These are phyloP conservation scores for Citrullus amarus DNA, from an alignment of 306 rosid genomes.

Conservation along the genomic window DNA sequence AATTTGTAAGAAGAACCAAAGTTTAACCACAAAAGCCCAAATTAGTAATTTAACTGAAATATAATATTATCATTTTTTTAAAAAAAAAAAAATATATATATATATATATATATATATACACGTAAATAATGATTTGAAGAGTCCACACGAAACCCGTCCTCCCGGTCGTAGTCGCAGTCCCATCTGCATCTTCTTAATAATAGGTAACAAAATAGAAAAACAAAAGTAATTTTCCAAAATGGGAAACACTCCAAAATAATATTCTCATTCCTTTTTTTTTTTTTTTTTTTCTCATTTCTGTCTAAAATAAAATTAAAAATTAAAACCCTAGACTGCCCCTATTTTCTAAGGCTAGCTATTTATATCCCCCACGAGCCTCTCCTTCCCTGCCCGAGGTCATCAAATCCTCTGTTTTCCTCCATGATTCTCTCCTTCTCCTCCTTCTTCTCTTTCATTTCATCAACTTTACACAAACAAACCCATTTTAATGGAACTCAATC, in stretches of 20 bases:
- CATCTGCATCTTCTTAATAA: background rate
- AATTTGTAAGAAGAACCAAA: too few species aligned
- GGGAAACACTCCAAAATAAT: background rate
- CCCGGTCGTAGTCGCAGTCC: background rate
- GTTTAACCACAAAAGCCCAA: background rate
- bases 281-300: background rate
- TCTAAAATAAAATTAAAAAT: background rate
- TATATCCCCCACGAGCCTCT: conserved; percentile 40
- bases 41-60: background rate
- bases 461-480: background rate
- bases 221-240: background rate
- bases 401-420: conserved; percentile 19
- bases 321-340: conserved; percentile 43
- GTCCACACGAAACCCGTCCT: background rate
- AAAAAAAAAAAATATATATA: too few species aligned
- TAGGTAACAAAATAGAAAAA: background rate
- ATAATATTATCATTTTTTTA: background rate
- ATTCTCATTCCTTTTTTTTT: background rate
- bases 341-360: conserved; percentile 54
- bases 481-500: conserved; percentile 1
- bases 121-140: background rate
- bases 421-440: background rate
- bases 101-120: too few species aligned
- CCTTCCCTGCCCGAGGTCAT: conserved; percentile 19
- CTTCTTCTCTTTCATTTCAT: background rate